Evolutionary conservation across 1,139 yeast species (phyloP).

Genomic region (Saccharomyces hybrid): DNA sequence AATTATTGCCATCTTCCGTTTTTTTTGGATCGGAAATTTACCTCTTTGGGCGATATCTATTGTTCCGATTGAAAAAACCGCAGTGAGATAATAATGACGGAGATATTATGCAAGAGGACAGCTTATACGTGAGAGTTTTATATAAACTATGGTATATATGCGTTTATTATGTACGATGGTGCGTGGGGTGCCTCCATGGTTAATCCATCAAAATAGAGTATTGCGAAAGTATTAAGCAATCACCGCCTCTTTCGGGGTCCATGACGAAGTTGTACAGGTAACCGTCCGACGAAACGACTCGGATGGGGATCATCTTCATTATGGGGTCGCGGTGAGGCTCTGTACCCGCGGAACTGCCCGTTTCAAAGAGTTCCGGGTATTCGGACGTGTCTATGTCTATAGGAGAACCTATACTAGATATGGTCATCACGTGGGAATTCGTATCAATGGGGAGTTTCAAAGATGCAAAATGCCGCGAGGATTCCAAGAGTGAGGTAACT

Average conservation of each 20-base stretch:
- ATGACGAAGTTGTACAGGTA: slow-evolving; percentile 76
- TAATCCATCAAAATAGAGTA: slow-evolving; percentile 34
- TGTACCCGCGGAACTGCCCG: background rate
- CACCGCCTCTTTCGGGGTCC: slow-evolving; percentile 89
- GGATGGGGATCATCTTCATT: slow-evolving; percentile 31
- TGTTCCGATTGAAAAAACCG: background rate
- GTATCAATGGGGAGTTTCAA: slow-evolving; percentile 60
- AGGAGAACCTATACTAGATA: slow-evolving; percentile 17
- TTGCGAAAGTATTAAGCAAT: slow-evolving; percentile 73
- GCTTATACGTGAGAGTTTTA: background rate
- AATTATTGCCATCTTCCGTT: background rate
- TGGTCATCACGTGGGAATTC: slow-evolving; percentile 10
- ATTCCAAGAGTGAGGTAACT: slow-evolving; percentile 80
- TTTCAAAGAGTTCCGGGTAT: slow-evolving; percentile 21
- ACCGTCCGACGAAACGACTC: slow-evolving; percentile 83
- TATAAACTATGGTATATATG: background rate
- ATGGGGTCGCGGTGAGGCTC: background rate
- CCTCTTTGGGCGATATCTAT: background rate
- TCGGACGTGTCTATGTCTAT: slow-evolving; percentile 14
- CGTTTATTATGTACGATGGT: background rate
- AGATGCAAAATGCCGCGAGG: slow-evolving; percentile 90
- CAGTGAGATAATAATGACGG: background rate
- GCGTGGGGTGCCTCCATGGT: background rate
- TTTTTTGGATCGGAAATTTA: background rate
- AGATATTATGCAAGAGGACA: background rate